Evolutionary conservation across 2,329 filamentous ascomycete genomes (phyloP).

Genomic region (Aspergillus caelatus): DNA sequence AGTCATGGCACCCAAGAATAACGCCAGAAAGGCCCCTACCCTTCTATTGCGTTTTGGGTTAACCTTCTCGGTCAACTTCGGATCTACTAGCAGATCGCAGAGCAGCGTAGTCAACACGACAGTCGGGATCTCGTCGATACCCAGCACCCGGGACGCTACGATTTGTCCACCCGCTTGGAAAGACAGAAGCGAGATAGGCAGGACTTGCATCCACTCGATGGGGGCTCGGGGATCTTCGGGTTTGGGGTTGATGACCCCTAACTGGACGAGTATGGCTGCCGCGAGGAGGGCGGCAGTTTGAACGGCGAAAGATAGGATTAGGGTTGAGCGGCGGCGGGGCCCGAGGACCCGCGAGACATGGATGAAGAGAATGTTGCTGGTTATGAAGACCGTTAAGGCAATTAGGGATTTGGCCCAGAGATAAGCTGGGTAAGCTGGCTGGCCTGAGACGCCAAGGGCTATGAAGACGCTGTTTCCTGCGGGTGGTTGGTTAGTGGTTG

Average conservation of each 20-base stretch:
- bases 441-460: conserved; percentile 44
- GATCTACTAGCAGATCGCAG: conserved; percentile 44
- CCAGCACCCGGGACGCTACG: conserved; percentile 39
- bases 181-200: conserved; percentile 42
- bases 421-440: conserved; percentile 43
- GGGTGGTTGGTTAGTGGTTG: neutral
- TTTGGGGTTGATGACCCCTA: conserved; percentile 33
- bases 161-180: conserved; percentile 48
- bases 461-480: conserved; percentile 49
- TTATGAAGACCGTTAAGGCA: conserved; percentile 42
- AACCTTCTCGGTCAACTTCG: conserved; percentile 26
- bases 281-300: conserved; percentile 40
- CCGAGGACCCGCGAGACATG: conserved; percentile 33
- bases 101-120: conserved; percentile 46
- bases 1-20: conserved; percentile 46
- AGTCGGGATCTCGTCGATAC: conserved; percentile 44
- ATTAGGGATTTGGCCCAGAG: conserved; percentile 49
- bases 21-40: conserved; percentile 38
- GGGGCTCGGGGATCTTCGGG: conserved; percentile 33
- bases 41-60: conserved; percentile 40
- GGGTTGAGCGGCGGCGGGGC: conserved; percentile 40
- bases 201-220: conserved; percentile 40
- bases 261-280: conserved; percentile 40
- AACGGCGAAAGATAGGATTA: conserved; percentile 43
- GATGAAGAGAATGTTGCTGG: conserved; percentile 45